Base-by-base conservation (phyloP, 495 filamentous ascomycete genomes). In the Amorphotheca resinae region DNA sequence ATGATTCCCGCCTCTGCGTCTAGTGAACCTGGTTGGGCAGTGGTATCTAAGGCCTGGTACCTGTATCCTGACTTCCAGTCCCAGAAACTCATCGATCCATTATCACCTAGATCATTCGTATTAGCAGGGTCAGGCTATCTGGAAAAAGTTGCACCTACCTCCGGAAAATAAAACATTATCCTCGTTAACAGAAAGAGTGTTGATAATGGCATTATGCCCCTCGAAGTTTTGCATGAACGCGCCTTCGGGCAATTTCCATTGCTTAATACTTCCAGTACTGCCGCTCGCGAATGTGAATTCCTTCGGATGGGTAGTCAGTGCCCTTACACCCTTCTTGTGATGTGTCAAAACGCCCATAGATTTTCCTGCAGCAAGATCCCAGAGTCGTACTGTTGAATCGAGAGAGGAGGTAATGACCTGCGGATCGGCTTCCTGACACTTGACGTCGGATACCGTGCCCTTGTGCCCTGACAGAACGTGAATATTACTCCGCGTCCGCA, bases 151-250 rank as follows among this genome's bases (percentile, higher is more conserved):
- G 17, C 9, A 47, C 50, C 41, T 53, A 62, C 54, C 89, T 9
- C 93, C 93, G 9, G 87, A 93, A 63, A 96, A 95, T 21, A 96
- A 62, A 8, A 96, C 84, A 53, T 94, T 87, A 56, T 95, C 85
- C 47, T 94, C 84, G 59, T 99, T 99, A 25, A 86, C 84, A 25
- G 80, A 66, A n/a, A 99, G 61, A 0, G 85, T 86, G 59, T 99
- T 99, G 66, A 96, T 91, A 60, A 99, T 85, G 34, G 85, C 74
- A 52, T 95, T 95, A 49, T 95, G 88, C 30, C 88, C 88, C 32
- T 95, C 88, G 56, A 95, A 99, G 63, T 96, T 96, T 64, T 95
- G 87, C 93, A 99, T 99, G 60, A 99, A 95, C 22, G 83, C 87
- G 28, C 89, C 93, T 62, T 95, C 89, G 14, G 93, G 93, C 54